phyloP scores from a whole-genome alignment of 2,329 filamentous ascomycete species.

The Pseudopithomyces maydicus region DNA sequence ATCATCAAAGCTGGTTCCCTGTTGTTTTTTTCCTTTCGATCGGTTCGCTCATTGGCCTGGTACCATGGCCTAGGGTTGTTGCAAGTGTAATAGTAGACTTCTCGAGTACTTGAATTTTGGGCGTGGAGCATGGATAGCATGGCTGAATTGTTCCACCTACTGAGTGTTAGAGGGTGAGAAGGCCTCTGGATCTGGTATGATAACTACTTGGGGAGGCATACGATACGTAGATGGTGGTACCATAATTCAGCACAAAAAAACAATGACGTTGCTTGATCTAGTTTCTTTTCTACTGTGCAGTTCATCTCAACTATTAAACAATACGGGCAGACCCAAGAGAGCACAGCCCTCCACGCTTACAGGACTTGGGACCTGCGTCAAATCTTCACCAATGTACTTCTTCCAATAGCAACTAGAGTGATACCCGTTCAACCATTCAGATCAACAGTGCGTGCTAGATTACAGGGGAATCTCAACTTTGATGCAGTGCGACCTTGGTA shows the following conservation, averaged over 20 bases:
- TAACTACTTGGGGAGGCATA: background rate
- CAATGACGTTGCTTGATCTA: constrained; percentile 4
- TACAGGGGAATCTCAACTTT: background rate
- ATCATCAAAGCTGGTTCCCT: background rate
- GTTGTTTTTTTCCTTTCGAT: background rate
- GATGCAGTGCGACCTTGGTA: background rate
- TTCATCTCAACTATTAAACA: background rate
- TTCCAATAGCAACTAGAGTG: background rate
- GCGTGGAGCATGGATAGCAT: background rate
- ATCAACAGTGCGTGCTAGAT: background rate
- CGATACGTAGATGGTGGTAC: background rate
- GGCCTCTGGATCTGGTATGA: background rate
- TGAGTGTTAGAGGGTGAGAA: background rate
- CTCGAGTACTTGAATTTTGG: background rate
- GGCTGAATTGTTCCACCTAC: background rate
- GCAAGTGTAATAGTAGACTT: constrained; percentile 4
- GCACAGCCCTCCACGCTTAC: background rate
- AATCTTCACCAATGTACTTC: background rate
- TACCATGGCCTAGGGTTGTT: background rate
- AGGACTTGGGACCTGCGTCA: background rate
- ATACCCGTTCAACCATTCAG: background rate
- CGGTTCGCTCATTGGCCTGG: background rate
- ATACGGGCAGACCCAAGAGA: background rate
- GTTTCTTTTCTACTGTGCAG: background rate
- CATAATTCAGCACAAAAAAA: background rate